Percentiles rank a stretch among this genome's conserved stretches.
Conservation (phyloP, 768 basidiomycete species). For the Solioccasus polychromus region DNA sequence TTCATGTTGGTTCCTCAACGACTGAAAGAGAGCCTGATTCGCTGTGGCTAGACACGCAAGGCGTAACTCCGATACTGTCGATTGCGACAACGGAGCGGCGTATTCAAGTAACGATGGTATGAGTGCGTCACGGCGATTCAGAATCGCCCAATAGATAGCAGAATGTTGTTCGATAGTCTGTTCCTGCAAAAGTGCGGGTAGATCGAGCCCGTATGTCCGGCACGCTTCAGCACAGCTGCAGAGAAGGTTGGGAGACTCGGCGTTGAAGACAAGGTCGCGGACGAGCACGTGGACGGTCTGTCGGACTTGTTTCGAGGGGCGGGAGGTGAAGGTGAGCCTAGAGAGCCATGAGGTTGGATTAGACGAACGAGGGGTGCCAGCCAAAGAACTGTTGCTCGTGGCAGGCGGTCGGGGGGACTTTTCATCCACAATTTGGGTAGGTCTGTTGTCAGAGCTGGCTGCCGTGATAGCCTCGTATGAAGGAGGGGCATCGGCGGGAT, state of each 20-base stretch:
- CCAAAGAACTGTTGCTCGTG: background rate
- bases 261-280: constrained; percentile 47
- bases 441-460: background rate
- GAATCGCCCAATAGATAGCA: constrained; percentile 71
- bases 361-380: background rate
- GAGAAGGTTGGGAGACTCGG: constrained; percentile 19
- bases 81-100: constrained; percentile 41
- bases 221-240: constrained; percentile 58
- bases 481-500: constrained; percentile 17
- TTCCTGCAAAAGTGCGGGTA: constrained; percentile 59
- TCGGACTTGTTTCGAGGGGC: constrained; percentile 45
- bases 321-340: constrained; percentile 19
- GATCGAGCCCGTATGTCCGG: constrained; percentile 42
- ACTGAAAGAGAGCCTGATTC: constrained; percentile 27
- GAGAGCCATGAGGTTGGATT: constrained; percentile 17
- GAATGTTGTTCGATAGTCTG: constrained; percentile 61
- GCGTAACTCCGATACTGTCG: constrained; percentile 59
- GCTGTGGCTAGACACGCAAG: constrained; percentile 52
- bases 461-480: constrained; percentile 23
- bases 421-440: constrained; percentile 1
- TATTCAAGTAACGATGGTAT: constrained; percentile 52
- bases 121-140: constrained; percentile 45
- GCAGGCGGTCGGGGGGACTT: constrained; percentile 3
- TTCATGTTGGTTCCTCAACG: constrained; percentile 15
- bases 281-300: constrained; percentile 52